Conservation (phyloP, 257 asterid genomes). For the Solanum chiquidenum region DNA sequence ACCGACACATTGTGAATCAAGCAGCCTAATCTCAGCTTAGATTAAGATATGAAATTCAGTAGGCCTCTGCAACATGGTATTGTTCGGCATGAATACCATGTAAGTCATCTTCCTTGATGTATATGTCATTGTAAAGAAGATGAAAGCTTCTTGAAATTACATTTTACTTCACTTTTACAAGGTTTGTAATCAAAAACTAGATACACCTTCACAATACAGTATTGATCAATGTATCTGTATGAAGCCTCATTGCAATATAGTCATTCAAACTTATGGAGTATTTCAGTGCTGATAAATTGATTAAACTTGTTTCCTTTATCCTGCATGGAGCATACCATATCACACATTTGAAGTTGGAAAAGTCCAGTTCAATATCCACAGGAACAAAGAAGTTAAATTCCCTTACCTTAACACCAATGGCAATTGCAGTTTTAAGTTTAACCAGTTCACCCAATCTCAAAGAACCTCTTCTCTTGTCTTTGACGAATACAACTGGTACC, state of each 20-base stretch:
- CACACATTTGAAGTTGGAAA: background rate
- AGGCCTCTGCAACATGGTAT: background rate
- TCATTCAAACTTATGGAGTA: background rate
- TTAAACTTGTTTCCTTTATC: slow-evolving; percentile 44
- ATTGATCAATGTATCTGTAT: background rate
- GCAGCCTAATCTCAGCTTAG: background rate
- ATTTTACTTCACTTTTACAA: background rate
- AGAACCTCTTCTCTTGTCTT: slow-evolving; percentile 64
- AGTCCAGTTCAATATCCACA: background rate
- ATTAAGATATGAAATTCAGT: background rate
- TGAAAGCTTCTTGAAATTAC: background rate
- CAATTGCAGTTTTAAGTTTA: slow-evolving; percentile 69
- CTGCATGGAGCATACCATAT: slow-evolving; percentile 25
- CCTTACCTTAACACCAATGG: slow-evolving; percentile 73
- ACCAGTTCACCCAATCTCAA: slow-evolving; percentile 67
- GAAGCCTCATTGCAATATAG: background rate
- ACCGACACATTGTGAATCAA: background rate
- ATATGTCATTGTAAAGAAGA: background rate
- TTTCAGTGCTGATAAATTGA: slow-evolving; percentile 19
- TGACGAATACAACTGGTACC: slow-evolving; percentile 55
- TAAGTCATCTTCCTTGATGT: background rate
- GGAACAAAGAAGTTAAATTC: background rate
- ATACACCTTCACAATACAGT: background rate
- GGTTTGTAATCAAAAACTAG: background rate
- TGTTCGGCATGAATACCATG: background rate